Evolutionary conservation across 352 stramenopile genomes (phyloP), one percentile per base, ranked within the genome.

Genomic region (Phytophthora cactorum): DNA sequence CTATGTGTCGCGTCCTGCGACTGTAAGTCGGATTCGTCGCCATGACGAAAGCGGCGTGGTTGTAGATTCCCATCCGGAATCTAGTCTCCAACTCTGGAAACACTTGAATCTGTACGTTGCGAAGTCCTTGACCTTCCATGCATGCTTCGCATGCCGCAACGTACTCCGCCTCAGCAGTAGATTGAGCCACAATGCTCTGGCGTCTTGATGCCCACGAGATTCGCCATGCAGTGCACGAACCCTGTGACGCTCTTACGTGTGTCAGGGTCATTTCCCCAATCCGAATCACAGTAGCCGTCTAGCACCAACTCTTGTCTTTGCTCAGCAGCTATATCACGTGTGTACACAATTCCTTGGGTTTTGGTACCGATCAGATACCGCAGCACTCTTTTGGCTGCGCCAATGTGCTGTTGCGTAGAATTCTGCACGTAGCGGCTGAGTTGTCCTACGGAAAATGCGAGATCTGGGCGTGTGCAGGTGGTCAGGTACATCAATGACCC

Each of bases 351-450:
- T 14, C 32, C 56, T 17, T 44, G 45, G 5, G 3, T 43, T 12
- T 65, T 65, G 3, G 46, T 57, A 6, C 25, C 36, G 25, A 52
- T 41, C 0, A 57, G 14, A 7, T 52, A 55, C 5, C 31, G 17
- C 2, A 59, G 14, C 4, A 59, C 38, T 8, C 54, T 1, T 9
- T 61, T 61, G 10, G 56, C 44, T 8, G 45, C 22, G 12, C 44
- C 54, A 31, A 63, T 63, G 2, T 63, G 45, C 25, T 55, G 56
- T 15, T 56, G 31, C 0, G 56, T 55, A n/a, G 32, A 32, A 3
- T 52, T 43, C 11, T 65, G 47, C 5, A 64, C 58, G 15, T 52
- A 57, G 27, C 47, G 3, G 28, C 46, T 65, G 1, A 65, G 27
- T 9, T 65, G 38, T 5, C 47, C 47, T 5, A 65, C 47, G 0